Percentiles rank a stretch among this genome's conserved stretches.
Evolutionary conservation across 2,329 filamentous ascomycete genomes (phyloP).

Genomic region (Monilinia vaccinii-corymbosi): DNA sequence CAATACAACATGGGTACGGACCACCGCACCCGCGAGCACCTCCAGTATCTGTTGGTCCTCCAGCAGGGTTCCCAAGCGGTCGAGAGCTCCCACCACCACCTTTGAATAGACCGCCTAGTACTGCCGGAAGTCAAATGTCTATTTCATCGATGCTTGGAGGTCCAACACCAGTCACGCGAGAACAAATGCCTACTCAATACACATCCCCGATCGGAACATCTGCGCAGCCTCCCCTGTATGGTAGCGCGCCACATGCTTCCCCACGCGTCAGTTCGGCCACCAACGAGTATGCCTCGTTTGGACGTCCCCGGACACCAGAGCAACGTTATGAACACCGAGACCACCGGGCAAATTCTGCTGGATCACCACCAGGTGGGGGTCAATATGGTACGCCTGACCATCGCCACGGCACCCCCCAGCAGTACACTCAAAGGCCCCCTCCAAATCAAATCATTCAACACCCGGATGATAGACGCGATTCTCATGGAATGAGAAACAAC

Average conservation of each 20-base stretch:
- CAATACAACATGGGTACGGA: conserved; percentile 29
- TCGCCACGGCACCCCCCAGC: conserved; percentile 48
- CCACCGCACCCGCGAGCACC: conserved; percentile 33
- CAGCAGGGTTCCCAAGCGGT: conserved; percentile 35
- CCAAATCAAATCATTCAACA: conserved; percentile 18
- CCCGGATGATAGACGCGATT: conserved; percentile 39
- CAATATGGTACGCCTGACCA: conserved; percentile 45
- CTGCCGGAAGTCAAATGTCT: conserved; percentile 54
- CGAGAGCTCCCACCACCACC: conserved; percentile 47
- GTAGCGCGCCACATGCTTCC: conserved; percentile 32
- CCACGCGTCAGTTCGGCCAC: conserved; percentile 33
- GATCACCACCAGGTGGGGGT: conserved; percentile 34
- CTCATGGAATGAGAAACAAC: conserved; percentile 20
- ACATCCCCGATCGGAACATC: conserved; percentile 34
- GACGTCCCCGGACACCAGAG: conserved; percentile 67
- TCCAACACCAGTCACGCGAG: conserved; percentile 37
- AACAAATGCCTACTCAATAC: conserved; percentile 39
- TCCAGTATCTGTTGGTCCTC: conserved; percentile 33
- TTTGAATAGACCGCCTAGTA: conserved; percentile 38
- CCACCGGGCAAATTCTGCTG: conserved; percentile 31
- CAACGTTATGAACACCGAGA: conserved; percentile 45
- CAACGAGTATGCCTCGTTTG: conserved; percentile 52
- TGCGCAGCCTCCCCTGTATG: conserved; percentile 31
- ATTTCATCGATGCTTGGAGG: conserved; percentile 63
- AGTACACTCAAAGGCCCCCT: conserved; percentile 40